Evolutionary conservation across 192 early-diverging fungal genomes (phyloP), one percentile per base, ranked within the genome.

Genomic region (Phycomyces blakesleeanus): DNA sequence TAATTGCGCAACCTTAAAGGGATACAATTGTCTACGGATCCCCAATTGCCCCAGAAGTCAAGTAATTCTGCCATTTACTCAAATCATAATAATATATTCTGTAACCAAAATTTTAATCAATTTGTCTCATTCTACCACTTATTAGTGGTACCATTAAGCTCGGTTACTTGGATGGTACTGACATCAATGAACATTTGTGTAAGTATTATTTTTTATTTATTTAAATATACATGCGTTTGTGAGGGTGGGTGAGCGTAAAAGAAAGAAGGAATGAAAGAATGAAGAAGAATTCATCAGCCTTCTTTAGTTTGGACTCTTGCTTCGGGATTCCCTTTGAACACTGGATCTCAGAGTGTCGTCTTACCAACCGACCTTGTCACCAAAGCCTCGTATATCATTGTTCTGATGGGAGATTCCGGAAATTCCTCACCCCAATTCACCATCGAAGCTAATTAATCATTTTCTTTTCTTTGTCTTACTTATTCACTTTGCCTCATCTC

Each of bases 381-480:
- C 7, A 63, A 50, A 18, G 16, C 16, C 29, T 44, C 27, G 22
- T 70, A 70, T 26, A 70, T 70, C 42, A 40, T 70, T 37, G 61
- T 70, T 2, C 38, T 70, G 2, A 57, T 70, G 55, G 68, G 68
- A 24, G 60, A 70, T 21, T 64, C 61, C 24, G 68, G 68, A 8
- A 70, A 70, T 2, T 56, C 61, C 22, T 70, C 68, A 6, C 55
- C 50, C 11, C 20, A 22, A 40, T 70, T 70, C 37, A 49, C 49
- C 7, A 70, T 70, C 53, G 18, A 50, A 5, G 52, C 3, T 7
- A 34, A 34, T 34, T 34, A 7, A 34, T n/a, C n/a, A n/a, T n/a
- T n/a, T n/a, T n/a, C n/a, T n/a, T n/a, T n/a, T n/a, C n/a, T n/a
- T n/a, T n/a, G n/a, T n/a, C n/a, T n/a, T n/a, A n/a, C n/a, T n/a